phyloP scores from a whole-genome alignment of 495 filamentous ascomycete genomes.

The Aspergillus egyptiacus region DNA sequence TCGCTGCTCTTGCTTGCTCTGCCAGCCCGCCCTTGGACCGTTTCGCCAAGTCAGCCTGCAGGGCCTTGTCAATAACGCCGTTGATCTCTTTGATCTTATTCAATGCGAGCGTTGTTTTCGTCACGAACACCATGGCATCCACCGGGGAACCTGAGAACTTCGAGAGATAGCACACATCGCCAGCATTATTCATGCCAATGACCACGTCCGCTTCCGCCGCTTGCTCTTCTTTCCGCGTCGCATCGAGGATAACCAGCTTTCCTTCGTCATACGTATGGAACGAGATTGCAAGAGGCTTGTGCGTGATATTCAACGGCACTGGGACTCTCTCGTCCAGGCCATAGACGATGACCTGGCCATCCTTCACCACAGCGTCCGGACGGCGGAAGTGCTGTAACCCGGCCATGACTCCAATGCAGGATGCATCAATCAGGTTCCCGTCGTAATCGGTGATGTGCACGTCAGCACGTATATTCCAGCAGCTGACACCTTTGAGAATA shows the following conservation, averaged over 20 bases:
- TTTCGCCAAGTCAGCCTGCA: slow-evolving; percentile 70
- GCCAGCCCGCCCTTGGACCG: slow-evolving; percentile 70
- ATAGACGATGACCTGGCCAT: slow-evolving; percentile 75
- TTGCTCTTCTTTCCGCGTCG: slow-evolving; percentile 78
- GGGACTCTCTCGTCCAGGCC: slow-evolving; percentile 80
- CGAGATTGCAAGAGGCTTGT: slow-evolving; percentile 81
- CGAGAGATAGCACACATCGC: slow-evolving; percentile 85
- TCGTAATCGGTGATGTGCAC: slow-evolving; percentile 86
- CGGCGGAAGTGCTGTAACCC: slow-evolving; percentile 85
- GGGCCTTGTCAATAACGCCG: slow-evolving; percentile 57
- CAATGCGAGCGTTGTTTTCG: slow-evolving; percentile 61
- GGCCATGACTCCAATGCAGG: slow-evolving; percentile 80
- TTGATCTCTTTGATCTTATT: slow-evolving; percentile 76
- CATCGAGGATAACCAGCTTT: slow-evolving; percentile 65
- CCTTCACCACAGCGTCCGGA: slow-evolving; percentile 77
- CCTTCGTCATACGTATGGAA: slow-evolving; percentile 74
- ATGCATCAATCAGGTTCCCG: slow-evolving; percentile 77
- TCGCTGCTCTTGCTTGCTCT: slow-evolving; percentile 77
- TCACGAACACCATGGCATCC: slow-evolving; percentile 67
- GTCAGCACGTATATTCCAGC: slow-evolving; percentile 83
- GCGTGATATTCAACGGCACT: slow-evolving; percentile 80
- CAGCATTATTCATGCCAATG: slow-evolving; percentile 78
- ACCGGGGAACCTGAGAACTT: slow-evolving; percentile 80
- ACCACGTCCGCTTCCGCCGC: slow-evolving; percentile 77
- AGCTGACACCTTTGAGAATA: slow-evolving; percentile 81